phyloP scores from a whole-genome alignment of 306 rosid genomes.

The Lathyrus sativus region DNA sequence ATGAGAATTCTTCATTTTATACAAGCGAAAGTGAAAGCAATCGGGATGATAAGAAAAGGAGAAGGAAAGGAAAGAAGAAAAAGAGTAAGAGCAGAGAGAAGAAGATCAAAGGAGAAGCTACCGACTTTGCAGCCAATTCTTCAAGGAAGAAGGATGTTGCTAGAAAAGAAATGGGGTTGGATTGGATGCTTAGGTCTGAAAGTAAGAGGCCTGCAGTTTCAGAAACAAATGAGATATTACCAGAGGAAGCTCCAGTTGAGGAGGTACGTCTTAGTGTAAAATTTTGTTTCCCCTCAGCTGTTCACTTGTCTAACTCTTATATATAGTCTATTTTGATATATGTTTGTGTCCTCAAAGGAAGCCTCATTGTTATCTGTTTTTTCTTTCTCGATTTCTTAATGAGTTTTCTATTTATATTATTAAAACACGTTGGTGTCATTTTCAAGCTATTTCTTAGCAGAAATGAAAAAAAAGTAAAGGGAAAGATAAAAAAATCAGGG shows the following conservation, averaged over 20 bases:
- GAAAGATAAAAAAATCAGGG: constrained; percentile 6
- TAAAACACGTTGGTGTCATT: not conserved
- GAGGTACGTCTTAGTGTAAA: constrained; percentile 55
- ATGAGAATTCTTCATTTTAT: constrained; percentile 53
- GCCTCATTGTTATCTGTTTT: not conserved
- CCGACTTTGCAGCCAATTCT: constrained; percentile 33
- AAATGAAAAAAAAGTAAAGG: constrained; percentile 6
- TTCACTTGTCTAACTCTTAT: not conserved
- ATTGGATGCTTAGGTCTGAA: constrained; percentile 92
- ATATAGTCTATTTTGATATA: not conserved
- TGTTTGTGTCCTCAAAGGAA: constrained; percentile 5
- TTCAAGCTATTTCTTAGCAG: constrained; percentile 25
- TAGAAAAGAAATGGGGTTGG: constrained; percentile 84
- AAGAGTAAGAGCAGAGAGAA: constrained; percentile 40
- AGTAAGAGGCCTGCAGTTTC: constrained; percentile 46
- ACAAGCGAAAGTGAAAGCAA: constrained; percentile 52
- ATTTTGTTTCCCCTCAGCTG: not conserved
- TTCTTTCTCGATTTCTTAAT: not conserved
- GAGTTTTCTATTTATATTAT: not conserved
- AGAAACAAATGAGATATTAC: constrained; percentile 43
- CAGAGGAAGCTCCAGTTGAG: constrained; percentile 52
- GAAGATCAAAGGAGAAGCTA: constrained; percentile 36
- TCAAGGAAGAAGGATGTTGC: constrained; percentile 55
- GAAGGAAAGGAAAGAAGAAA: constrained; percentile 48
- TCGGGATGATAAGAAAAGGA: constrained; percentile 41